Base-by-base conservation (phyloP, 2,329 filamentous ascomycete species). In the Hymenoscyphus infarciens region DNA sequence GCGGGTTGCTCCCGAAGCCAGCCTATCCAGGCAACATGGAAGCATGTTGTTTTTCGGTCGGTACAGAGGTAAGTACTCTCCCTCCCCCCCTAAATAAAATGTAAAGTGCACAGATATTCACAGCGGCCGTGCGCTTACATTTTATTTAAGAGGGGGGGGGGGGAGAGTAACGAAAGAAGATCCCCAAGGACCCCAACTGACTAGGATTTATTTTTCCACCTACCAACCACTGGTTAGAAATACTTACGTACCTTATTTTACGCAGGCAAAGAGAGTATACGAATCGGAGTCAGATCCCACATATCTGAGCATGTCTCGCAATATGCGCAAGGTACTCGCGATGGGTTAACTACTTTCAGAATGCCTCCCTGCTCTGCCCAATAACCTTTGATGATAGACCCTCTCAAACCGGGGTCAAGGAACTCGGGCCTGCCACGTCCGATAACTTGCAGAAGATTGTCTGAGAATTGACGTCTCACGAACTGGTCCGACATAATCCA, bases 381-480 rank as follows among this genome's bases (percentile, higher is more conserved):
- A 60, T 54, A 35, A 31, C 15, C 15, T 52, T 39, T 39, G 57
- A 27, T 31, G n/a, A 25, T 16, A 52, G 19, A 33, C 25, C 39
- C 16, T 49, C 42, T 49, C 15, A 52, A 27, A 27, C 33, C 35
- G 13, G 56, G 33, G 33, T 55, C 39, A 42, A 39, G 57, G 39
- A 52, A 27, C 4, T 52, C 57, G 52, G 13, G 25, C 42, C 31
- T 22, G 29, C 39, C n/a, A 19, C 55, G 55, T 35, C 60, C 60
- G 60, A 61, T 57, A 42, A 39, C 38, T 38, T 39, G 60, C 60
- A 61, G 54, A 27, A 60, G 31, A 35, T 29, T 39, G 60, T 61
- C 60, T 57, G 59, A 61, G 54, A 61, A 13, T 57, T 29, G 38
- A 52, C 54, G 60, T 61, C 55, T 55, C 54, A 61, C 60, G 55